These are phyloP conservation scores for Leersia perrieri DNA, from an alignment of 176 grass and related monocot species.

Conservation along the genomic window DNA sequence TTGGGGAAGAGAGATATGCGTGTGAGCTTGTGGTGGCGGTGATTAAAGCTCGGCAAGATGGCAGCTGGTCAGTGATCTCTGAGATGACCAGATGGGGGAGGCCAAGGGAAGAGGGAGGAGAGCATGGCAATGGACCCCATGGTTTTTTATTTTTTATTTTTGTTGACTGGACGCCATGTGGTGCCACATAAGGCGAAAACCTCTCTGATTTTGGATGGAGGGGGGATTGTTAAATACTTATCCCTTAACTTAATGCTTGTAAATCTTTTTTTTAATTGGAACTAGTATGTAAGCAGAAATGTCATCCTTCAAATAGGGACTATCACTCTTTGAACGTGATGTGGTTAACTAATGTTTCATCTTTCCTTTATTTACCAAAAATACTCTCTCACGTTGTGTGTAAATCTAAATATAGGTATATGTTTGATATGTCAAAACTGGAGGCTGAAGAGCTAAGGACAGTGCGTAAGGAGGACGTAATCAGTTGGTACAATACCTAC, in stretches of 20 bases:
- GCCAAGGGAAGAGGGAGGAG: too few relatives aligned
- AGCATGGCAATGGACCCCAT: too few relatives aligned
- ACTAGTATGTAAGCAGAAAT: background rate
- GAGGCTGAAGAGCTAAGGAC: constrained; percentile 90
- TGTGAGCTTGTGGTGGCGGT: too few relatives aligned
- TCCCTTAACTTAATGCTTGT: background rate
- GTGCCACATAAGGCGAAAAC: too few relatives aligned
- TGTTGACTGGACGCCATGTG: too few relatives aligned
- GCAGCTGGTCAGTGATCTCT: too few relatives aligned
- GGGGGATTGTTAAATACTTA: too few relatives aligned
- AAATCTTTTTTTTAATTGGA: background rate
- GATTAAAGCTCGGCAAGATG: too few relatives aligned
- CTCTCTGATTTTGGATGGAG: too few relatives aligned
- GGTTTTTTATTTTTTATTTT: too few relatives aligned
- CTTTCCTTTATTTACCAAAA: background rate
- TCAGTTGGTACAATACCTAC: constrained; percentile 77
- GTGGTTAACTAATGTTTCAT: background rate
- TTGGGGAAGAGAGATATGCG: too few relatives aligned
- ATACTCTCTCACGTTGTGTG: constrained; percentile 1
- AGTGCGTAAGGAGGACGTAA: constrained; percentile 76
- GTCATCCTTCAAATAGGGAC: background rate
- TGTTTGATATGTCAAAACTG: constrained; percentile 82
- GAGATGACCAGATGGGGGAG: too few relatives aligned
- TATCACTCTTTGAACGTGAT: background rate
- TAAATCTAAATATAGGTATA: constrained; percentile 45